These are phyloP conservation scores for Physaria fendleri DNA, from an alignment of 345 rosid genomes.

Conservation along the genomic window DNA sequence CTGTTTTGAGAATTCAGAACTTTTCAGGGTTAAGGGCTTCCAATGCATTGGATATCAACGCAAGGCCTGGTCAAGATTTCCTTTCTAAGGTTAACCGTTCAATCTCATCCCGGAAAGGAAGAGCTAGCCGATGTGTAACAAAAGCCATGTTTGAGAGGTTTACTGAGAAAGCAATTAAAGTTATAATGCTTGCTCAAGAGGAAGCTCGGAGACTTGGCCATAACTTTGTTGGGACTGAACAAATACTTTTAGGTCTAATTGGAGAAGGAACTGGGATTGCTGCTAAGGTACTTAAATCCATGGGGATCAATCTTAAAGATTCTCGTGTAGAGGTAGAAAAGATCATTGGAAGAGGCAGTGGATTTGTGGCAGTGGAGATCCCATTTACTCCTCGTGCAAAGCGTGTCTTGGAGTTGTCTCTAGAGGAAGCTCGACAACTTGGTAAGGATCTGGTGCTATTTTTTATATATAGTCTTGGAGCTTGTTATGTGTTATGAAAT, in stretches of 20 bases:
- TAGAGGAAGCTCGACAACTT: constrained; percentile 92
- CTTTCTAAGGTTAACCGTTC: constrained; percentile 37
- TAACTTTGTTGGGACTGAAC: constrained; percentile 97
- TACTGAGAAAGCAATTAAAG: constrained; percentile 94
- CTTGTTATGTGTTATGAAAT: not conserved
- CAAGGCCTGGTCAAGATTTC: constrained; percentile 38
- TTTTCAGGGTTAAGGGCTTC: constrained; percentile 53
- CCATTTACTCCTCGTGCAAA: constrained; percentile 98
- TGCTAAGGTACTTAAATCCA: constrained; percentile 88
- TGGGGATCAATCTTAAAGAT: constrained; percentile 95
- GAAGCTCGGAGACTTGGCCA: constrained; percentile 97
- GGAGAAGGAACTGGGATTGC: constrained; percentile 98
- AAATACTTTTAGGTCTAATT: constrained; percentile 76
- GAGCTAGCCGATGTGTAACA: constrained; percentile 40
- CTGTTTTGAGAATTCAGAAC: constrained; percentile 41
- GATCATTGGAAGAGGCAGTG: constrained; percentile 93
- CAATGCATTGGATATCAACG: constrained; percentile 39
- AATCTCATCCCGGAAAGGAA: constrained; percentile 38
- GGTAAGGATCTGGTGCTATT: constrained; percentile 35
- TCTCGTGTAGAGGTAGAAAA: constrained; percentile 97
- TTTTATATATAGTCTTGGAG: not conserved
- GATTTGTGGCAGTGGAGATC: constrained; percentile 92
- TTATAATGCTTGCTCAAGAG: constrained; percentile 93
- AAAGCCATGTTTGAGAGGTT: constrained; percentile 94
- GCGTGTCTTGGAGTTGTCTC: constrained; percentile 85